A percentile compares a stretch with the other conserved stretches of the same genome.
Conservation (phyloP, 179 eudicot genomes). For the Silene vulgaris region DNA sequence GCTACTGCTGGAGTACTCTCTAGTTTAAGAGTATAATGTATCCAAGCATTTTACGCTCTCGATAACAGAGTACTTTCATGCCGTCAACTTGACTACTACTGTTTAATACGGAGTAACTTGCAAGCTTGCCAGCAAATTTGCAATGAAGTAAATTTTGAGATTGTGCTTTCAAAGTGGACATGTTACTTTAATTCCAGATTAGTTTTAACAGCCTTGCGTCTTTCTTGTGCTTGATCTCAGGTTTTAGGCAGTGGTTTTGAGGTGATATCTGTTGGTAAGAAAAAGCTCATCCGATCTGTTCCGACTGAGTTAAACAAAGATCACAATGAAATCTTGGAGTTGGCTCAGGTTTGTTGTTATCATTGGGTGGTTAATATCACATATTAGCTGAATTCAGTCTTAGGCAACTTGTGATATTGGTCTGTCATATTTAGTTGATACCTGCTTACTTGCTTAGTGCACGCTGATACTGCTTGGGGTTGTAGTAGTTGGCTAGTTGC, state of each 20-base stretch:
- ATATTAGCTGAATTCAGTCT: neutral
- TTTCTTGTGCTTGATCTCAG: conserved; percentile 35
- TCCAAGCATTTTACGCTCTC: neutral
- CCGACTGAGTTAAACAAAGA: conserved; percentile 95
- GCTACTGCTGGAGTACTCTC: neutral
- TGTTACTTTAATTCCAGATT: conserved; percentile 4
- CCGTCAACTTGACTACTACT: neutral
- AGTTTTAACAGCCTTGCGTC: conserved; percentile 15
- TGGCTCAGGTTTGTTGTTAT: conserved; percentile 65
- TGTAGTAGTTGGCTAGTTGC: too few species aligned
- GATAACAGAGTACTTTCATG: neutral
- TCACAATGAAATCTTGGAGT: conserved; percentile 95
- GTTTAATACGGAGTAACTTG: neutral
- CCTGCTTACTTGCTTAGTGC: too few species aligned
- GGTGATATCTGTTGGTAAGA: conserved; percentile 90
- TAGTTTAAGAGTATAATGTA: neutral
- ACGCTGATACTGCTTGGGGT: too few species aligned
- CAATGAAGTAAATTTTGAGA: neutral
- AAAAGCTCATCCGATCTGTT: conserved; percentile 88
- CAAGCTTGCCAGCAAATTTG: neutral
- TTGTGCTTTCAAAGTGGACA: neutral
- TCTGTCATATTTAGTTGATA: too few species aligned
- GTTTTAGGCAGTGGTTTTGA: conserved; percentile 94
- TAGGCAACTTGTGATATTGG: neutral
- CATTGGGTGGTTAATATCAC: neutral